phyloP scores from a whole-genome alignment of 805 yeast species.

The Ogataea nonfermentans region DNA sequence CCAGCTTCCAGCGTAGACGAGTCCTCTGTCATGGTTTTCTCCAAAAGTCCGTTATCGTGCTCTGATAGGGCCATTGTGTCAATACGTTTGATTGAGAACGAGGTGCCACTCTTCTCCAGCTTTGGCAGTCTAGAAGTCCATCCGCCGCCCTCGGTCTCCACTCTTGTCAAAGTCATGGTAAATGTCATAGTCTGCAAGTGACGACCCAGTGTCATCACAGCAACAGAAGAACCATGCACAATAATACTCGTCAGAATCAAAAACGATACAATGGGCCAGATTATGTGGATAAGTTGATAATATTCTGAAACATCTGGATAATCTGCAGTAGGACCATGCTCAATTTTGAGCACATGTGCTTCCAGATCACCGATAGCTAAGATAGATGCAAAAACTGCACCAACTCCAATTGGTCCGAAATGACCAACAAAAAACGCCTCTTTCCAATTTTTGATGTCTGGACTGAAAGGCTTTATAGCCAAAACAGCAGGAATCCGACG shows the following conservation, averaged over 20 bases:
- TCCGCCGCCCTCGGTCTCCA: slow-evolving; percentile 65
- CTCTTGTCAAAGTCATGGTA: slow-evolving; percentile 83
- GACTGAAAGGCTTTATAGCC: slow-evolving; percentile 53
- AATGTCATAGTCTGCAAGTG: slow-evolving; percentile 89
- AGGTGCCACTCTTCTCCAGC: slow-evolving; percentile 66
- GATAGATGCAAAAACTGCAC: slow-evolving; percentile 37
- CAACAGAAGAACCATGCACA: slow-evolving; percentile 63
- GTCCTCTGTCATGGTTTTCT: slow-evolving; percentile 6
- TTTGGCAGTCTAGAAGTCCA: slow-evolving; percentile 90
- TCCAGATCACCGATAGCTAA: slow-evolving; percentile 36
- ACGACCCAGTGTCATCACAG: slow-evolving; percentile 67
- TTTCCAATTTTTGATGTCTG: slow-evolving; percentile 61
- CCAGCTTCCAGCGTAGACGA: slow-evolving; percentile 12
- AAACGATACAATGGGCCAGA: slow-evolving; percentile 55
- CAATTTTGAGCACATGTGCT: slow-evolving; percentile 37
- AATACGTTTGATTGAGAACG: slow-evolving; percentile 78
- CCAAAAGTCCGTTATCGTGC: slow-evolving; percentile 4
- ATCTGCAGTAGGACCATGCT: slow-evolving; percentile 33
- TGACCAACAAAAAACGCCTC: slow-evolving; percentile 73
- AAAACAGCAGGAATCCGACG: slow-evolving; percentile 57
- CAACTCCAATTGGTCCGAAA: slow-evolving; percentile 71
- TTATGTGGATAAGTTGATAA: slow-evolving; percentile 32
- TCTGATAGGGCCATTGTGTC: slow-evolving; percentile 56
- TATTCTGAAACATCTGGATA: slow-evolving; percentile 29
- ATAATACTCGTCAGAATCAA: slow-evolving; percentile 52